Evolutionary conservation across 2,329 filamentous ascomycete genomes (phyloP), one percentile per base, ranked within the genome.

Genomic region (Tolypocladium ovalisporum): DNA sequence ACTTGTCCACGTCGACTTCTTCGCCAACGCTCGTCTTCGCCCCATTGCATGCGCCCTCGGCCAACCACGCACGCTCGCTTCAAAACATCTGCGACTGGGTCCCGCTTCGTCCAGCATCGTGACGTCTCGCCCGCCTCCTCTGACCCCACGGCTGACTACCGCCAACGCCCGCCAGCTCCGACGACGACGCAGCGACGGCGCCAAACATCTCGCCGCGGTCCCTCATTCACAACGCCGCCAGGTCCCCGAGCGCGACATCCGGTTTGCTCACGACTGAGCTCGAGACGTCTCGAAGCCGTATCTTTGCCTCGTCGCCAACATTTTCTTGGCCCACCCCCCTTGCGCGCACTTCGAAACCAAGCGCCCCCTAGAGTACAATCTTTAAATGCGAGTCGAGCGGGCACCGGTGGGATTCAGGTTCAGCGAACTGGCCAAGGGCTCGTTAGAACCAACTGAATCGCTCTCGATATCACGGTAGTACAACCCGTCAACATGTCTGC

Each of bases 401-500:
- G 56, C 57, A 55, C 49, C 40, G 58, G 54, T 44, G 59, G 53
- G 55, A 62, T 58, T 51, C 47, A 62, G 54, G 56, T 55, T 61
- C 58, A 55, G 60, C 58, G 40, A 62, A 58, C 52, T 54, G 60
- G 60, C 62, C 57, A 60, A 60, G 61, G 55, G 56, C 35, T 47
- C 44, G 47, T 60, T 51, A 56, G 52, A 59, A 49, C 56, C 61
- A 65, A 65, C 62, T 64, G 60, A 58, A 52, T 40, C 39, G 15
- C 39, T 52, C 32, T 49, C 44, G 34, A 44, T 60, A 35, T 59
- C 54, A 55, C 57, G 52, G 59, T 58, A 60, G 55, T 34, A 47
- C 40, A 36, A 15, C 39, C 32, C 32, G 52, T 47, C 49, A 63
- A 35, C 59, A 71, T 72, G 70, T 67, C 70, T 61, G 61, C 67